These are phyloP conservation scores for Fusarium pininemorale DNA, from an alignment of 2,329 filamentous ascomycete genomes.

Conservation along the genomic window DNA sequence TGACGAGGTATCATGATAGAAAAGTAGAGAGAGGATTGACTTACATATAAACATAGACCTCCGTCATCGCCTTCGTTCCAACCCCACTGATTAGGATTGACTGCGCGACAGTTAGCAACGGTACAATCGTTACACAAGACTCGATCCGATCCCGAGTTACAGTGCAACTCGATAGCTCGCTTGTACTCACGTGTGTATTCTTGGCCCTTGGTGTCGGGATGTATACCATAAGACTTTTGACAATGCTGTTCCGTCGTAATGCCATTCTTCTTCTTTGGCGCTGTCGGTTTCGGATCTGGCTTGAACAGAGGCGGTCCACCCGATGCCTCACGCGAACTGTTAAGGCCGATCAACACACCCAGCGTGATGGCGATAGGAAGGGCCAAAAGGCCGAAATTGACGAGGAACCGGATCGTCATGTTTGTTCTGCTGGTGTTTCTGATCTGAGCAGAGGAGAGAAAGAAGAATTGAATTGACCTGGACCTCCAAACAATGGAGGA, in stretches of 20 bases:
- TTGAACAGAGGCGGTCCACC: constrained; percentile 58
- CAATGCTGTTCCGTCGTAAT: constrained; percentile 34
- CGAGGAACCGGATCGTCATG: constrained; percentile 55
- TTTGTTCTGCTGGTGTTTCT: constrained; percentile 11
- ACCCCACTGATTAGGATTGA: constrained; percentile 67
- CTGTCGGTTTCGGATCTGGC: constrained; percentile 23
- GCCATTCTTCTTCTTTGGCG: constrained; percentile 38
- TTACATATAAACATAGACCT: constrained; percentile 62
- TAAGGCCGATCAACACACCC: constrained; percentile 59
- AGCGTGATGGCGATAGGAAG: constrained; percentile 60
- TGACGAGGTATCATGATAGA: not conserved
- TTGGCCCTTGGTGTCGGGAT: constrained; percentile 53
- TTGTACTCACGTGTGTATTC: constrained; percentile 57
- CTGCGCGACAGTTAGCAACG: constrained; percentile 48
- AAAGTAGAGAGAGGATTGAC: constrained; percentile 38
- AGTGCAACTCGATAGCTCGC: not conserved
- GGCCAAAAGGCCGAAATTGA: constrained; percentile 60
- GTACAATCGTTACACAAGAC: constrained; percentile 1
- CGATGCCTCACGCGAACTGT: constrained; percentile 53
- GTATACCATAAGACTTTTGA: constrained; percentile 51
- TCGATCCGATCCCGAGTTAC: not conserved
- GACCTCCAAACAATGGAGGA: not conserved
- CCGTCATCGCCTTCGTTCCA: constrained; percentile 51
- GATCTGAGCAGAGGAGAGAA: not conserved
- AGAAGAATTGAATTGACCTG: not conserved